phyloP scores from a whole-genome alignment of 2,329 filamentous ascomycete species.

The Talaromyces piceae region DNA sequence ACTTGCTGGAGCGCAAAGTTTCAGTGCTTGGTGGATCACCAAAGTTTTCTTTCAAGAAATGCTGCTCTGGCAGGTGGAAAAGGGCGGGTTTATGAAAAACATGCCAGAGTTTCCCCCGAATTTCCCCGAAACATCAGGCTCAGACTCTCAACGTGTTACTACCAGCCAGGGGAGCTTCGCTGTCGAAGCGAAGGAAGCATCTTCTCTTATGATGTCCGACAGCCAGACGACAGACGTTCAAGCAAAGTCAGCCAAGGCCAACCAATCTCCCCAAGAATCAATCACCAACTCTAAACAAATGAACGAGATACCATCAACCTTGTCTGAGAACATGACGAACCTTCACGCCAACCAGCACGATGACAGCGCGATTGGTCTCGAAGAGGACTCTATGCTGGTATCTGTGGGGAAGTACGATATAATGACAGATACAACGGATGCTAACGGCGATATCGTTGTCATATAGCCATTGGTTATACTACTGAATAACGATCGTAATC shows the following conservation, averaged over 20 bases:
- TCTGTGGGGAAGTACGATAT: slow-evolving; percentile 39
- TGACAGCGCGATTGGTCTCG: slow-evolving; percentile 68
- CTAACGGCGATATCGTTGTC: slow-evolving; percentile 40
- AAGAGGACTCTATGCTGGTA: slow-evolving; percentile 37
- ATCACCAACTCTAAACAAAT: background rate
- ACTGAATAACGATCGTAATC: background rate
- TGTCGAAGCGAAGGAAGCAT: slow-evolving; percentile 35
- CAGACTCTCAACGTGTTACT: slow-evolving; percentile 13
- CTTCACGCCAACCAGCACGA: slow-evolving; percentile 45
- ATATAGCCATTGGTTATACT: slow-evolving; percentile 23
- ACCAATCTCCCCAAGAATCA: background rate
- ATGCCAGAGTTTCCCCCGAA: slow-evolving; percentile 29
- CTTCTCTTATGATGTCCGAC: slow-evolving; percentile 13
- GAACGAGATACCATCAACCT: slow-evolving; percentile 19
- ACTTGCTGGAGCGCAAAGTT: slow-evolving; percentile 38
- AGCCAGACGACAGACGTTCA: background rate
- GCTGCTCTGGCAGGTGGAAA: slow-evolving; percentile 80
- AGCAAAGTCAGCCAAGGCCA: background rate
- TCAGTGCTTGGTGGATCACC: slow-evolving; percentile 57
- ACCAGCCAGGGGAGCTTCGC: slow-evolving; percentile 17
- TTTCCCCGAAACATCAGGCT: slow-evolving; percentile 15
- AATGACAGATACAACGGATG: slow-evolving; percentile 38
- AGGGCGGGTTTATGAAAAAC: slow-evolving; percentile 74
- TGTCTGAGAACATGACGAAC: slow-evolving; percentile 34
- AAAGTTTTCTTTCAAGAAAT: slow-evolving; percentile 96